Evolutionary conservation across 2,329 filamentous ascomycete species (phyloP).

Genomic region (Trematosphaeria pertusa): DNA sequence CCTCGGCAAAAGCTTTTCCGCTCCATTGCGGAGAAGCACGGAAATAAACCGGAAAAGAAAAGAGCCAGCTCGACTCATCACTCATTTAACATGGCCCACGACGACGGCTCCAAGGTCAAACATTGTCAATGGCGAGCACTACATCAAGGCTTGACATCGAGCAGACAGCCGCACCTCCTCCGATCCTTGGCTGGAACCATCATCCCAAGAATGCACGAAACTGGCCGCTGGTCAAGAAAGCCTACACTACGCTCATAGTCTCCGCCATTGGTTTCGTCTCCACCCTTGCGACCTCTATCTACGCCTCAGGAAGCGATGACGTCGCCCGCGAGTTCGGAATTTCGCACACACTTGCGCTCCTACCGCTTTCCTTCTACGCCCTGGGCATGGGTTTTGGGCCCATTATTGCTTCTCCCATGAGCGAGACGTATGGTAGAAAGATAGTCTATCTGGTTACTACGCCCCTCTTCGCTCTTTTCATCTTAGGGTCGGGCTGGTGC

Average conservation of each 20-base stretch:
- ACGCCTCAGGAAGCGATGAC: background rate
- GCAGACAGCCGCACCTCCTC: background rate
- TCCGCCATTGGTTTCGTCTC: conserved; percentile 1
- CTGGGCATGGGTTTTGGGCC: conserved; percentile 40
- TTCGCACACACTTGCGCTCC: conserved; percentile 25
- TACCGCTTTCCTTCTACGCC: conserved; percentile 35
- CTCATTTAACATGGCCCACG: background rate
- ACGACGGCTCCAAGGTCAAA: background rate
- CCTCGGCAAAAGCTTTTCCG: too few relatives aligned
- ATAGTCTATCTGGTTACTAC: conserved; percentile 26
- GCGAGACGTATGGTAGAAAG: conserved; percentile 38
- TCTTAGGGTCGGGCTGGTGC: conserved; percentile 34
- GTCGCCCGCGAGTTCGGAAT: conserved; percentile 26
- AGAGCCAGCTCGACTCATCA: background rate
- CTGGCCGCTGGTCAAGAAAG: background rate
- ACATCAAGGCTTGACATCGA: background rate
- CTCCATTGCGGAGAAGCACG: background rate
- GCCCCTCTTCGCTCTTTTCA: conserved; percentile 32
- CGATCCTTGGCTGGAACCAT: background rate
- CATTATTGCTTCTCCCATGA: conserved; percentile 33
- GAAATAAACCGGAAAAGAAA: background rate
- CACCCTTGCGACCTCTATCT: background rate
- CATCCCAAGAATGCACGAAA: background rate
- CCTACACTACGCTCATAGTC: background rate
- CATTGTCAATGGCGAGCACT: background rate